These are phyloP conservation scores for Ganoderma resinaceum DNA, from an alignment of 1,284 basidiomycete genomes.

Conservation along the genomic window DNA sequence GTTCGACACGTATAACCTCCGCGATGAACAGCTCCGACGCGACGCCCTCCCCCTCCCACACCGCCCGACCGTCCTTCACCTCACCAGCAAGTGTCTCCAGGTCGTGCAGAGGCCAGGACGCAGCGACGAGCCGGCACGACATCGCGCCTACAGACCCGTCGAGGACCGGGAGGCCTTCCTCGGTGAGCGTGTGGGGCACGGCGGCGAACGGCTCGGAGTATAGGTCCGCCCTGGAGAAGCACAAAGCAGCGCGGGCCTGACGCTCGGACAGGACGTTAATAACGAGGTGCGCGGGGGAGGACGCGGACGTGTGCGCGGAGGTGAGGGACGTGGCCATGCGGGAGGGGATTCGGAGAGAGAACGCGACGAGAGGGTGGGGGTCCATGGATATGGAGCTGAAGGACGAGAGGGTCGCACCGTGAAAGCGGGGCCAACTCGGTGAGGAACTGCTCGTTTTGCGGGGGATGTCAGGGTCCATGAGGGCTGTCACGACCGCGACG, in stretches of 20 bases:
- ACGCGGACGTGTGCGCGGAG: conserved; percentile 35
- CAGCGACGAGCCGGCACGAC: conserved; percentile 47
- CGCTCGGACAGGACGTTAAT: conserved; percentile 72
- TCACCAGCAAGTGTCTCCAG: conserved; percentile 34
- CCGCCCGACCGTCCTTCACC: conserved; percentile 18
- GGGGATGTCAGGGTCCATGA: conserved; percentile 38
- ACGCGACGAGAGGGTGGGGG: conserved; percentile 86
- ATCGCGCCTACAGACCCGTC: conserved; percentile 64
- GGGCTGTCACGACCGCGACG: conserved; percentile 49
- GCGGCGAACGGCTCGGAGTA: conserved; percentile 62
- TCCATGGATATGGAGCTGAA: conserved; percentile 92
- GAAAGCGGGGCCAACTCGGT: conserved; percentile 46
- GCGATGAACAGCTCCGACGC: conserved; percentile 58
- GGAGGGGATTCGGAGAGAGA: conserved; percentile 89
- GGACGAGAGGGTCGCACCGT: conserved; percentile 92
- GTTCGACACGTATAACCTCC: conserved; percentile 53
- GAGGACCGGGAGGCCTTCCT: conserved; percentile 65
- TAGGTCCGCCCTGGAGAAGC: conserved; percentile 70
- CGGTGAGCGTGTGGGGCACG: conserved; percentile 49
- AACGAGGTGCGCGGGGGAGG: conserved; percentile 56
- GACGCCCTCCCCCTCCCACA: conserved; percentile 41
- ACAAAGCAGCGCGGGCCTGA: conserved; percentile 61
- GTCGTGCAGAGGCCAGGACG: conserved; percentile 46
- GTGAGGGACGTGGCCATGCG: conserved; percentile 76
- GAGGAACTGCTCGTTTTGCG: conserved; percentile 9